Evolutionary conservation across 1,284 basidiomycete genomes (phyloP).

Genomic region (Irpex sp.): DNA sequence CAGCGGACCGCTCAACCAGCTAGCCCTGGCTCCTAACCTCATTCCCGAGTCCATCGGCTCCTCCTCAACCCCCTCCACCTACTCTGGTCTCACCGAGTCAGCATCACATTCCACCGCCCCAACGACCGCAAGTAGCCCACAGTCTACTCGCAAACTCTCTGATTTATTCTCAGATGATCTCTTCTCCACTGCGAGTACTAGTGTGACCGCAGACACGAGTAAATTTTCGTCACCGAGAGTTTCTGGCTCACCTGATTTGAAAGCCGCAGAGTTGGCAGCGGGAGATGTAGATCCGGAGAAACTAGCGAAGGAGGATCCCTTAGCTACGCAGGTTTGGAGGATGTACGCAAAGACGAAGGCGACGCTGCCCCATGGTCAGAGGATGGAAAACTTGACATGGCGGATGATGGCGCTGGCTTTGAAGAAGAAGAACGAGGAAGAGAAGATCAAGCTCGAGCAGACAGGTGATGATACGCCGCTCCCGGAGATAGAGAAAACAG

Average conservation of each 20-base stretch:
- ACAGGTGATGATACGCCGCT: slow-evolving; percentile 12
- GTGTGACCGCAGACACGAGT: slow-evolving; percentile 39
- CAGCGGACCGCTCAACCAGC: slow-evolving; percentile 17
- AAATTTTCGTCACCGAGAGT: slow-evolving; percentile 59
- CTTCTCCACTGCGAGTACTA: slow-evolving; percentile 37
- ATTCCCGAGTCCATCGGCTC: slow-evolving; percentile 21
- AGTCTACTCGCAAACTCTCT: slow-evolving; percentile 44
- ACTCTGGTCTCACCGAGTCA: slow-evolving; percentile 22
- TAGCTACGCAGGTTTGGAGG: slow-evolving; percentile 96
- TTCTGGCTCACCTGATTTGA: slow-evolving; percentile 67
- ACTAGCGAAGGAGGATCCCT: slow-evolving; percentile 78
- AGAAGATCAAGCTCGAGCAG: slow-evolving; percentile 29
- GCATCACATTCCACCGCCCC: slow-evolving; percentile 25
- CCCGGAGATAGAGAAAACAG: slow-evolving; percentile 20
- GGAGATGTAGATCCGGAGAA: slow-evolving; percentile 55
- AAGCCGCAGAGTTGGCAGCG: slow-evolving; percentile 33
- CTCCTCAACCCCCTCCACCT: slow-evolving; percentile 26
- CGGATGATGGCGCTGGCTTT: slow-evolving; percentile 95
- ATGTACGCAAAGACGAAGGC: slow-evolving; percentile 92
- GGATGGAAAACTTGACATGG: slow-evolving; percentile 98
- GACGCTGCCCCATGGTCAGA: slow-evolving; percentile 83
- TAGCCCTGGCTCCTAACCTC: slow-evolving; percentile 24
- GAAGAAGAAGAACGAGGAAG: slow-evolving; percentile 81
- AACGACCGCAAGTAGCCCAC: slow-evolving; percentile 28
- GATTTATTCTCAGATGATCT: slow-evolving; percentile 72